Conservation (phyloP, 257 asterid genomes). For the Solanum virginianum region DNA sequence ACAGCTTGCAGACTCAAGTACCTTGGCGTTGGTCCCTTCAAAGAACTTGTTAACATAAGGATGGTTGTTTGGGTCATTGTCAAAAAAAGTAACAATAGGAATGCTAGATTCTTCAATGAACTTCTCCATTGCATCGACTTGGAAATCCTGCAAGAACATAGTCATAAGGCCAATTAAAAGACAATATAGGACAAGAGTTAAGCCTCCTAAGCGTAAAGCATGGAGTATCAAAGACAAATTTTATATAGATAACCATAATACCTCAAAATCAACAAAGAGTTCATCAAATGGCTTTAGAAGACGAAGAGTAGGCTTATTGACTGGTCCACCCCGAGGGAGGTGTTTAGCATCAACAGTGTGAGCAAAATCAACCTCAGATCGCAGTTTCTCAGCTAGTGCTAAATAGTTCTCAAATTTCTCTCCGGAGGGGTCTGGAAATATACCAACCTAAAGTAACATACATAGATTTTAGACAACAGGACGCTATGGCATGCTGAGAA, state of each 20-base stretch:
- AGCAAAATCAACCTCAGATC: conserved; percentile 53
- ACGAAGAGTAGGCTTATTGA: conserved; percentile 64
- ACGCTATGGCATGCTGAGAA: not conserved
- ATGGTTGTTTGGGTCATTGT: conserved; percentile 41
- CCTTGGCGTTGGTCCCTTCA: conserved; percentile 37
- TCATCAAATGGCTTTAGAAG: conserved; percentile 84
- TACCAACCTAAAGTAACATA: conserved; percentile 43
- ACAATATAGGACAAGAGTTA: not conserved
- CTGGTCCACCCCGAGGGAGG: conserved; percentile 65
- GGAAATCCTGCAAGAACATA: conserved; percentile 43
- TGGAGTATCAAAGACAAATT: not conserved
- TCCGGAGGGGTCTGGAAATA: conserved; percentile 57
- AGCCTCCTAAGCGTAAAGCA: not conserved
- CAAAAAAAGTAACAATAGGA: conserved; percentile 53
- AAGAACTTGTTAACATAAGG: conserved; percentile 54
- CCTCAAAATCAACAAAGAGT: conserved; percentile 56
- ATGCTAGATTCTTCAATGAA: conserved; percentile 39
- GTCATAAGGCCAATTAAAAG: not conserved
- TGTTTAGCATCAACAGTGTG: conserved; percentile 70
- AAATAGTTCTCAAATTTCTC: conserved; percentile 49
- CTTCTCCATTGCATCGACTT: conserved; percentile 52
- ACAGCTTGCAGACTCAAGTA: conserved; percentile 4
- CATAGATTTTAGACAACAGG: not conserved
- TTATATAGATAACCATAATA: not conserved
- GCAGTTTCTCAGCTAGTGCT: conserved; percentile 57